phyloP scores from a whole-genome alignment of 352 stramenopile species.

The Thalassiosira allenii region DNA sequence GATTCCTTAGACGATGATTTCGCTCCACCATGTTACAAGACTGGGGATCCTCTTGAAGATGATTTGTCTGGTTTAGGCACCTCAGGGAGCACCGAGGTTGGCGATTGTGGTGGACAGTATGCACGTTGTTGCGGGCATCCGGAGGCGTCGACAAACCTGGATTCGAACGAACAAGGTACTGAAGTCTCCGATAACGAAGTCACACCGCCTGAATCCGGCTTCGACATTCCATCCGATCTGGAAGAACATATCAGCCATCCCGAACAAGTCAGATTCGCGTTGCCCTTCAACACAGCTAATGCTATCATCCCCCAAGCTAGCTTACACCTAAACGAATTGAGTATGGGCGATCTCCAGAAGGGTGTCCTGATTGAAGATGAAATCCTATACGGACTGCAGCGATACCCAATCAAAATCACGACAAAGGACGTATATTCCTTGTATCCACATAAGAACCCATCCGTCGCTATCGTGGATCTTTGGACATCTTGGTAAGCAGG shows the following conservation, averaged over 20 bases:
- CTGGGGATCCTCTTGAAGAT: no score
- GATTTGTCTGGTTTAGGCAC: no score
- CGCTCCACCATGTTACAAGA: no score
- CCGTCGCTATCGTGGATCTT: not conserved
- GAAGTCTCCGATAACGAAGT: no score
- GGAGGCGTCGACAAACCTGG: no score
- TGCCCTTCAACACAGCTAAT: not conserved
- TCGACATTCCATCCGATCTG: not conserved
- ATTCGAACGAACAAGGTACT: no score
- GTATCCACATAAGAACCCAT: not conserved
- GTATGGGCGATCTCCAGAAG: not conserved
- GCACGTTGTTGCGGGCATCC: no score
- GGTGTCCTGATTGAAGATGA: not conserved
- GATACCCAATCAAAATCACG: not conserved
- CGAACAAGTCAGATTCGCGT: not conserved
- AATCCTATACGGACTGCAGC: not conserved
- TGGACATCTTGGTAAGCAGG: constrained; percentile 1
- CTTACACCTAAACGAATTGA: not conserved
- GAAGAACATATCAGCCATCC: not conserved
- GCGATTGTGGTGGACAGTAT: no score
- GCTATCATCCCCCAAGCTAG: not conserved
- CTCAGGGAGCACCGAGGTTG: no score
- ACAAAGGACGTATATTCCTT: not conserved
- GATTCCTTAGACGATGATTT: no score
- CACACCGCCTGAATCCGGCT: no score